Percentiles rank a stretch among this genome's conserved stretches.
These are phyloP conservation scores for Epichloe typhina DNA, from an alignment of 2,329 filamentous ascomycete genomes.

Conservation along the genomic window DNA sequence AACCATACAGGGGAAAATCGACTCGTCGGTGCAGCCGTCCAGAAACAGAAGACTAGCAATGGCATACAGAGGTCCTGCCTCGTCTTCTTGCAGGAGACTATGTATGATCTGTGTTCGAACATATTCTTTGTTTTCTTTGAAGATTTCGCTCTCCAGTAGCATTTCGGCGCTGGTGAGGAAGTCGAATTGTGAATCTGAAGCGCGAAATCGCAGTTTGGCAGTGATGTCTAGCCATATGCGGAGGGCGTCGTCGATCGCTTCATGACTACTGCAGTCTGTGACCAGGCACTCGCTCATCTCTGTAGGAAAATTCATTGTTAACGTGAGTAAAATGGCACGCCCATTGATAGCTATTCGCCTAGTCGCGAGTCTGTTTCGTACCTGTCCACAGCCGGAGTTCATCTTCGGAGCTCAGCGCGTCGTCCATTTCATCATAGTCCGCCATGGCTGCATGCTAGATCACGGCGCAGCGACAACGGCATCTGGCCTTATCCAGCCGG, in stretches of 20 bases:
- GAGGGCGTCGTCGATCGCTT: slow-evolving; percentile 67
- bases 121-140: slow-evolving; percentile 64
- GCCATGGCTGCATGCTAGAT: slow-evolving; percentile 31
- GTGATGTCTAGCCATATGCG: slow-evolving; percentile 74
- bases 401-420: slow-evolving; percentile 48
- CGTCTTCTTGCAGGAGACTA: slow-evolving; percentile 75
- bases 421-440: slow-evolving; percentile 48
- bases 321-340: slow-evolving; percentile 4
- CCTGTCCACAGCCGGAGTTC: slow-evolving; percentile 86
- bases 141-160: slow-evolving; percentile 64
- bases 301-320: slow-evolving; percentile 14
- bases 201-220: slow-evolving; percentile 61
- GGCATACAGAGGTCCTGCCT: slow-evolving; percentile 63
- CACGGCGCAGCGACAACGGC: slow-evolving; percentile 18
- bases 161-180: slow-evolving; percentile 67
- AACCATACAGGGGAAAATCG: slow-evolving; percentile 77
- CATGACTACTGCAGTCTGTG: slow-evolving; percentile 35
- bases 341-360: neutral
- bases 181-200: slow-evolving; percentile 64
- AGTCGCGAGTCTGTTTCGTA: slow-evolving; percentile 23
- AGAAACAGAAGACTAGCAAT: slow-evolving; percentile 76
- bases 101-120: slow-evolving; percentile 88
- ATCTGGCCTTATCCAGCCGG: slow-evolving; percentile 17
- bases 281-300: slow-evolving; percentile 35
- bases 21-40: slow-evolving; percentile 68